Base-by-base conservation (phyloP, 1,284 basidiomycete genomes). In the Sanghuangporus weigelae region DNA sequence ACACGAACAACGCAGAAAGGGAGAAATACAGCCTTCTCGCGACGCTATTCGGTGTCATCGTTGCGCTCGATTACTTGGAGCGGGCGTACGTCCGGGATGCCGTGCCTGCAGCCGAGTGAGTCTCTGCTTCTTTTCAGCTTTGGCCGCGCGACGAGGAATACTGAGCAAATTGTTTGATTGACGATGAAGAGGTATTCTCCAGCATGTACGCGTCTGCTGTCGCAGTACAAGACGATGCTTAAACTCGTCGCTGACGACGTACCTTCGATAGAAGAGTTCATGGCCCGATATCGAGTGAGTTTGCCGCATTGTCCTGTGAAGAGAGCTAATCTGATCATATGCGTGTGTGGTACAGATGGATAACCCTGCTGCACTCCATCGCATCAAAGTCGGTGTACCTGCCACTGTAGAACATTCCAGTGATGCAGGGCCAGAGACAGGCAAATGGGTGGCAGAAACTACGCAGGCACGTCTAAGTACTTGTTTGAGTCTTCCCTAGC, bases 361-460 rank as follows among this genome's bases (percentile, higher is more conserved):
- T 71, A 85, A 93, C 67, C 93, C 94, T 0, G 96, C 96, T 2
- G 96, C 96, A 2, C 77, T 95, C 31, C 94, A 98, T 73, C 81
- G 96, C 36, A 79, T 99, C 39, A 84, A 87, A 70, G 92, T 98
- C 1, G 96, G 96, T 8, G 95, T 98, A 0, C 96, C 96, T 1
- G 96, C 97, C 0, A 98, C 96, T 0, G 91, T 98, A 0, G 96
- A 98, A 73, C 96, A 99, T 73, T 93, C 78, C 68, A 93, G 82
- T 73, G 92, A 84, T 76, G 86, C 81, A 50, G 91, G 82, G 16
- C 76, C 89, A 4, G 95, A 98, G 75, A 93, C 93, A 0, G 93
- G 93, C 36, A 96, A 98, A 76, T 95, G 93, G 89, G 95, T 99
- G n/a, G 96, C 96, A 4, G 95, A 98, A 75, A 98, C 96, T 3